Evolutionary conservation across 148 eudicot species (phyloP), one percentile per base, ranked within the genome.

Genomic region (Agrostemma githago): DNA sequence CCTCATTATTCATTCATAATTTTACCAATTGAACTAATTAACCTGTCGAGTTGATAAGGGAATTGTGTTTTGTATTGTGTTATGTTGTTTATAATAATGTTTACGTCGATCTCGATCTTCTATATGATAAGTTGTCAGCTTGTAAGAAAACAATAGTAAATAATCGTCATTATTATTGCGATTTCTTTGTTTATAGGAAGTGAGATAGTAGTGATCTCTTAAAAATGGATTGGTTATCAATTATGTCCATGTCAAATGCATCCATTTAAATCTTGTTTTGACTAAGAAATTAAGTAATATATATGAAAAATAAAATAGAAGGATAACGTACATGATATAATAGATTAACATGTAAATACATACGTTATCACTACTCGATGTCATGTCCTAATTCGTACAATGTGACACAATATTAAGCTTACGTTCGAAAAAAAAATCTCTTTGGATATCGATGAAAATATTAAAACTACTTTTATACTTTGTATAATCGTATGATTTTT

Each of bases 101-200:
- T 70, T 44, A 46, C 48, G 62, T 53, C 61, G 2, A 51, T 53
- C 42, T 70, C 61, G 43, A 70, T 41, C 61, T 70, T 70, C 41
- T 61, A 51, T 70, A 70, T 70, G 72, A 51, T 53, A 26, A 54
- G 20, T 70, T 70, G 61, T 70, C 41, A 21, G 11, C 43, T 70
- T 70, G 72, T 70, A 14, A 70, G 42, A 70, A 70, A 70, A 26
- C 48, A 12, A 70, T 70, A 20, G n/a, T 44, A 17, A 46, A 46
- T 68, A 46, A 46, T 68, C 72, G 3, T 48, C 60, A 54, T 53
- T 5, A 34, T 70, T 51, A 4, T 3, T 26, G 60, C 34, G 1
- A 26, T 26, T 26, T 26, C 34, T 51, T 69, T 69, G 17, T 69
- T 69, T 48, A 69, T 48, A 21, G 9, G n/a, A 66, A 0, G 15